Evolutionary conservation across 148 eudicot genomes (phyloP).

Genomic region (Cornus controversa): DNA sequence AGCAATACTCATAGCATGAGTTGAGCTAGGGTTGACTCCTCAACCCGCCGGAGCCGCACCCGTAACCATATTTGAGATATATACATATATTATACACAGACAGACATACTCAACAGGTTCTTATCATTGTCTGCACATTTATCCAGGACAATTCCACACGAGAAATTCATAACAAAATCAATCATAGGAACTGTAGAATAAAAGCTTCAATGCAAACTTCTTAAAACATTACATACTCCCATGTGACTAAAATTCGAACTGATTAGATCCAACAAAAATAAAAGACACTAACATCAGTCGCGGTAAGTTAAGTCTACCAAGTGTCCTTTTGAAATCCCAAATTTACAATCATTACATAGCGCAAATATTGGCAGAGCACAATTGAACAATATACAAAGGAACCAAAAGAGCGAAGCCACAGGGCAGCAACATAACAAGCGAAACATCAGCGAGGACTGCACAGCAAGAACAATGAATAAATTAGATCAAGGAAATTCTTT

Average conservation of each 20-base stretch:
- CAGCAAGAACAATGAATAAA: neutral
- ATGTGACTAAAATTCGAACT: neutral
- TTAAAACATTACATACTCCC: neutral
- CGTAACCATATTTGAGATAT: too few relatives aligned
- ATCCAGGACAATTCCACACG: neutral
- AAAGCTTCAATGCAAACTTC: neutral
- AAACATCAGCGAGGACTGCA: neutral
- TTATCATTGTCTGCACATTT: neutral
- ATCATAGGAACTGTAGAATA: neutral
- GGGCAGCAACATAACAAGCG: neutral
- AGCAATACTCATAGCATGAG: too few relatives aligned
- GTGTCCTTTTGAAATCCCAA: neutral
- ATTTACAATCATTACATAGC: neutral
- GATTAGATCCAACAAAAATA: neutral
- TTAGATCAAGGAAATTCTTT: neutral
- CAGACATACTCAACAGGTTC: too few relatives aligned
- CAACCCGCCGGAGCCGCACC: too few relatives aligned
- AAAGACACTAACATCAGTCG: neutral
- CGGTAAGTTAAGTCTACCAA: neutral
- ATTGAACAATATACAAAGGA: neutral
- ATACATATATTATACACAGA: too few relatives aligned
- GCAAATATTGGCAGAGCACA: neutral
- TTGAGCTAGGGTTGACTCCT: too few relatives aligned
- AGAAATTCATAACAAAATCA: neutral
- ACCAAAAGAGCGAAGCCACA: neutral